Base-by-base conservation (phyloP, 768 basidiomycete genomes). In the Leccinum truebloodii region DNA sequence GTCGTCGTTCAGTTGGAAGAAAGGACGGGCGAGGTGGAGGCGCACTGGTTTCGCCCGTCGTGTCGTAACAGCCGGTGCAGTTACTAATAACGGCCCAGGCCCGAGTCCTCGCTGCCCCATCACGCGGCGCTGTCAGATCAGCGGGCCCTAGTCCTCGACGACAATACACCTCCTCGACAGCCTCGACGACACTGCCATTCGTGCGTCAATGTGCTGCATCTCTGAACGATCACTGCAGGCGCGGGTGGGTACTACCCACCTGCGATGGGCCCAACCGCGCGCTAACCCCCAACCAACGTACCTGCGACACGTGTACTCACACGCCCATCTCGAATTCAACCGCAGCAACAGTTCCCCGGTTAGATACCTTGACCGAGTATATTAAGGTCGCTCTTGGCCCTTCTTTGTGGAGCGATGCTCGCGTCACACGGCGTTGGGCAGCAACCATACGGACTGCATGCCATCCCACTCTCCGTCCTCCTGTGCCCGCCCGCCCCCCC, bases 291-390 rank as follows among this genome's bases (percentile, higher is more conserved):
- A 35, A 35, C 34, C 41, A 65, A 69, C 61, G 62, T 65, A 57
- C 58, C 49, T 65, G 55, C 65, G 57, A 72, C 72, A 73, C 72
- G 72, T 73, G 72, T 72, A 51, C 66, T 73, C 73, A 66, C 72
- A 73, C 73, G 72, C 64, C 58, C 69, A 67, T 63, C 62, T 64
- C 61, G 44, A 62, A 61, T 65, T 69, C 63, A 63, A 65, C 61
- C 72, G 68, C 72, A 73, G 67, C 65, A 55, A 35, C 34, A 35
- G 58, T 59, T 58, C 64, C 66, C 66, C 68, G 59, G 60, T 62
- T 62, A 49, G 55, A 67, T 54, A 18, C 48, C 26, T 37, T 52
- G 54, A 54, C 54, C 41, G 41, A 44, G 58, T 30, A 59, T 50
- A 46, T 46, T 37, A 53, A 51, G 51, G 44, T 59, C 59, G 46